A percentile compares a stretch with the other conserved stretches of the same genome.
These are phyloP conservation scores for Pichia gijzeniarum DNA, from an alignment of 805 yeast species.

Conservation along the genomic window DNA sequence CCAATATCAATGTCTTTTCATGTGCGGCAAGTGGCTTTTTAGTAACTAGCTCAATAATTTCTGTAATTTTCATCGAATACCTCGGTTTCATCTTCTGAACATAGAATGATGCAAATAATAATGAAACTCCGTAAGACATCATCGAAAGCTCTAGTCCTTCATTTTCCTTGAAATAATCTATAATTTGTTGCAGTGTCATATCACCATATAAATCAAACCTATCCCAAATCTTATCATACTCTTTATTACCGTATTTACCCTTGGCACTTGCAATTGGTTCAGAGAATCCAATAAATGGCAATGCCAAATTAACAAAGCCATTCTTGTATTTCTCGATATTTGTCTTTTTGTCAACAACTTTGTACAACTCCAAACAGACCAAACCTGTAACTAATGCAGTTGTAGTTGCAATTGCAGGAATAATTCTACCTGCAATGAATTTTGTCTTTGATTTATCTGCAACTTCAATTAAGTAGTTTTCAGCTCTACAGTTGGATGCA, in stretches of 20 bases:
- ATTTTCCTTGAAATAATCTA: conserved; percentile 56
- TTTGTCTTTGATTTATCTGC: conserved; percentile 89
- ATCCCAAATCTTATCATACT: conserved; percentile 91
- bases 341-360: conserved; percentile 70
- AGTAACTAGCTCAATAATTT: conserved; percentile 76
- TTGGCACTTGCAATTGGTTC: conserved; percentile 89
- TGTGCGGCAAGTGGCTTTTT: conserved; percentile 74
- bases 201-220: conserved; percentile 80
- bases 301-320: conserved; percentile 85
- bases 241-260: conserved; percentile 71
- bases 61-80: conserved; percentile 56
- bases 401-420: conserved; percentile 98
- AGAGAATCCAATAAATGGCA: conserved; percentile 94
- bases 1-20: conserved; percentile 74
- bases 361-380: conserved; percentile 85
- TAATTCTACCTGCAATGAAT: conserved; percentile 96
- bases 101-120: conserved; percentile 88
- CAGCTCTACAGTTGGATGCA: conserved; percentile 93
- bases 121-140: conserved; percentile 86
- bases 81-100: conserved; percentile 87
- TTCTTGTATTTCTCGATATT: conserved; percentile 84
- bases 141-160: conserved; percentile 86
- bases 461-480: conserved; percentile 79
- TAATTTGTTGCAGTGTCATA: conserved; percentile 37
- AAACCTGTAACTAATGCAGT: conserved; percentile 97